Base-by-base conservation (phyloP, 495 filamentous ascomycete genomes). In the Penicillium canariense region DNA sequence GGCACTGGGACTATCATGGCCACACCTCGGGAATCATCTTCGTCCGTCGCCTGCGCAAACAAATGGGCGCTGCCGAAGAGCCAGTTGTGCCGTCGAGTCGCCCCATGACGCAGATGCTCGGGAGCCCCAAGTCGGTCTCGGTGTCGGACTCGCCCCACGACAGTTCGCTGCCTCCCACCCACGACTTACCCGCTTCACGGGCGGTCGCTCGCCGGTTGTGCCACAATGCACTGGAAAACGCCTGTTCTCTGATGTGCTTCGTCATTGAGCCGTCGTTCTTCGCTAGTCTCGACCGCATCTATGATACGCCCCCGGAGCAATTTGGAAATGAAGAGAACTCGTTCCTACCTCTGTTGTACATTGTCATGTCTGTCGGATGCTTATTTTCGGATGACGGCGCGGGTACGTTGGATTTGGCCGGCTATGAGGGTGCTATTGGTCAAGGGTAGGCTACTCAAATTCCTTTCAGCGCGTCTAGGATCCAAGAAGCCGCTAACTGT, bases 1-100 rank as follows among this genome's bases (percentile, higher is more conserved):
- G 93, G 17, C 81, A 96, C 59, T 96, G 89, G 85, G 94, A 97
- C 65, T 98, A 96, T 61, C 89, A 94, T 65, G 94, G 94, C 35
- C 89, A 89, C 54, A 96, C 93, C 0, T 98, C 94, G 4, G 91
- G 94, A 0, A 78, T 93, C 42, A 87, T 90, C 54, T 97, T 96
- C 70, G 79, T 96, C 46, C 78, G 82, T 57, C 83, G 88, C 32
- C 84, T 98, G 80, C 85, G 90, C 53, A 88, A 91, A 60, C 89
- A 96, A 65, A 86, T 96, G 54, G 84, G 90, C n/a, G 62, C 65
- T 5, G 34, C 61, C 5, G 78, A 88, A 42, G 58, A 87, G 15
- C 70, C 75, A 0, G 64, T 74, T 3, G 56, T 62, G 7, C 62
- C 62, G 34, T 34, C 66, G 43, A 4, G 30, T 17, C 63, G 62